These are phyloP conservation scores for rapeseed (Brassica napus) DNA, from an alignment of 345 rosid genomes.

Conservation along the genomic window Da-Ae NC_063443.1:432001-432500, in stretches of 20 bases:
- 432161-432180: constrained; percentile 55
- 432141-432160: constrained; percentile 70
- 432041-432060: constrained; percentile 59
- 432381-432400: constrained; percentile 73
- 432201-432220: constrained; percentile 61
- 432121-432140: constrained; percentile 51
- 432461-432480: not conserved
- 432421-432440: constrained; percentile 69
- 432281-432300: not conserved
- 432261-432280: not conserved
- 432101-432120: constrained; percentile 67
- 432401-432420: constrained; percentile 66
- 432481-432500: not conserved
- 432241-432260: not conserved
- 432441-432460: constrained; percentile 72
- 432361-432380: constrained; percentile 78
- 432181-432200: constrained; percentile 52
- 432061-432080: constrained; percentile 53
- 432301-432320: not conserved
- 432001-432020: not conserved
- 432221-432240: constrained; percentile 40
- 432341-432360: constrained; percentile 76
- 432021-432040: constrained; percentile 61
- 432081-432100: constrained; percentile 57
- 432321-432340: not conserved